A percentile compares a stretch with the other conserved stretches of the same genome.
phyloP scores from a whole-genome alignment of 2,329 filamentous ascomycete genomes.

The Pyrenochaeta sp. region DNA sequence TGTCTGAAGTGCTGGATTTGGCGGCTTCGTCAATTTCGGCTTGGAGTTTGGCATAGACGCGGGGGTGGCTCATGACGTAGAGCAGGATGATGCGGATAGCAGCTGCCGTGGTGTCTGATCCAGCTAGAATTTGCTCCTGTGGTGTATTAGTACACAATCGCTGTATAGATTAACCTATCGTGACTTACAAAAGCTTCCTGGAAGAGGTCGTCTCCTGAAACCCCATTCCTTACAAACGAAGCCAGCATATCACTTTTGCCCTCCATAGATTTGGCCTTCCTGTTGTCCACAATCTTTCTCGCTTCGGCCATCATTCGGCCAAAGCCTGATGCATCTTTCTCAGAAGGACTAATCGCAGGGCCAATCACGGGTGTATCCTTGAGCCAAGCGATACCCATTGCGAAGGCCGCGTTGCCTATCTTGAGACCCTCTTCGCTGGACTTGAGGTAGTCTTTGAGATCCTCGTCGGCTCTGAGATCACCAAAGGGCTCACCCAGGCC shows the following conservation, averaged over 20 bases:
- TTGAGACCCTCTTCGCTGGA: slow-evolving; percentile 51
- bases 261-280: slow-evolving; percentile 54
- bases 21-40: slow-evolving; percentile 55
- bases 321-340: slow-evolving; percentile 46
- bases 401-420: slow-evolving; percentile 37
- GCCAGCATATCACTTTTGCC: slow-evolving; percentile 62
- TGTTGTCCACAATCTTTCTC: slow-evolving; percentile 43
- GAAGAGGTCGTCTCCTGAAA: slow-evolving; percentile 52
- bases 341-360: slow-evolving; percentile 37
- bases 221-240: slow-evolving; percentile 58
- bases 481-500: slow-evolving; percentile 62
- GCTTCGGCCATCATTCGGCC: slow-evolving; percentile 44
- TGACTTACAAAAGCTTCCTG: slow-evolving; percentile 42
- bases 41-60: slow-evolving; percentile 55
- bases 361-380: slow-evolving; percentile 33
- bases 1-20: slow-evolving; percentile 37
- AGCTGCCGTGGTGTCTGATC: slow-evolving; percentile 66
- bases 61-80: slow-evolving; percentile 60
- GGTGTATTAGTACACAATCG: neutral
- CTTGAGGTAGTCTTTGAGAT: slow-evolving; percentile 56
- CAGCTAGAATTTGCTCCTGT: slow-evolving; percentile 58
- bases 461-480: slow-evolving; percentile 58
- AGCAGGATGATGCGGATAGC: slow-evolving; percentile 62
- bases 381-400: slow-evolving; percentile 36
- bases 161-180: neutral